A percentile compares a stretch with the other conserved stretches of the same genome.
Conservation (phyloP, 805 yeast genomes). For the Yamadazyma insecticola region DNA sequence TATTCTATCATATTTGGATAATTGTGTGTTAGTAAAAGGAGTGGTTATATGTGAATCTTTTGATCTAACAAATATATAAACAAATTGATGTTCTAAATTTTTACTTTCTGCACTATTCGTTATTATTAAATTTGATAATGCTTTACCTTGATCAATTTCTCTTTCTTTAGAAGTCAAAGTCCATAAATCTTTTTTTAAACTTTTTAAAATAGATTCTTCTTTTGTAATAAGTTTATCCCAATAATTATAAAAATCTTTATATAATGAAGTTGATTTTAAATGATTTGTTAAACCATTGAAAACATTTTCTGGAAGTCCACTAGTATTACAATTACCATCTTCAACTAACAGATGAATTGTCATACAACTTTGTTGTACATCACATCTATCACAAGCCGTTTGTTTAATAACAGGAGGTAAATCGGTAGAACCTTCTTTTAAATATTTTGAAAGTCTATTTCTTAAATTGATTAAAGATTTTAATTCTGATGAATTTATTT, state of each 20-base stretch:
- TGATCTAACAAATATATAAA: slow-evolving; percentile 48
- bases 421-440: slow-evolving; percentile 45
- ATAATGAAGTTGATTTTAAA: slow-evolving; percentile 31
- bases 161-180: slow-evolving; percentile 52
- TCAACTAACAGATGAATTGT: slow-evolving; percentile 56
- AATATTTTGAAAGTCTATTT: slow-evolving; percentile 58
- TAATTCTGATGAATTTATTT: slow-evolving; percentile 52
- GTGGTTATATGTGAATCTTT: slow-evolving; percentile 8
- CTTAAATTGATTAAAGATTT: slow-evolving; percentile 67
- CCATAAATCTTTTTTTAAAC: slow-evolving; percentile 65
- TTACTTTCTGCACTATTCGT: slow-evolving; percentile 14
- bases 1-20: slow-evolving; percentile 57
- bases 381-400: slow-evolving; percentile 61
- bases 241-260: slow-evolving; percentile 54
- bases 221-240: slow-evolving; percentile 73
- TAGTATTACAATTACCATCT: slow-evolving; percentile 47
- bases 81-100: slow-evolving; percentile 24
- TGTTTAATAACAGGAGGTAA: slow-evolving; percentile 53
- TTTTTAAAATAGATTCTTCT: slow-evolving; percentile 60
- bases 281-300: slow-evolving; percentile 51
- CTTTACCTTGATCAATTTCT: slow-evolving; percentile 56
- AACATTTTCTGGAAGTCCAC: slow-evolving; percentile 48
- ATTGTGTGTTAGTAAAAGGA: slow-evolving; percentile 37
- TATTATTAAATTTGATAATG: slow-evolving; percentile 50
- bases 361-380: slow-evolving; percentile 57